Percentiles rank a stretch among this genome's conserved stretches.
phyloP scores from a whole-genome alignment of 768 basidiomycete genomes.

The Boletus tylopilopsis region DNA sequence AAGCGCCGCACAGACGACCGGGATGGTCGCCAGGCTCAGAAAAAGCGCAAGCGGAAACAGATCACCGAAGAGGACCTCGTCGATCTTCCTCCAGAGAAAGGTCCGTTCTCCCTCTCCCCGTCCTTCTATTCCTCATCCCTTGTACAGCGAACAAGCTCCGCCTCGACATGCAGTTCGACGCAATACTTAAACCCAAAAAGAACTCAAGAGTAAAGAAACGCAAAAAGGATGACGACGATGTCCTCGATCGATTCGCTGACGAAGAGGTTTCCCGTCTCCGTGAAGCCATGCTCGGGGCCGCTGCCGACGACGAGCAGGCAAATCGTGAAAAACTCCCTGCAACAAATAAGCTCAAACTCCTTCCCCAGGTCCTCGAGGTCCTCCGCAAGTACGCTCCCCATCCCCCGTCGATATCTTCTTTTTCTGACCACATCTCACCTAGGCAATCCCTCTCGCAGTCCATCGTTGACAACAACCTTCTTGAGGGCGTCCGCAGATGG shows the following conservation, averaged over 20 bases:
- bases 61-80: slow-evolving; percentile 62
- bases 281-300: slow-evolving; percentile 83
- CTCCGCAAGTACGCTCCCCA: slow-evolving; percentile 73
- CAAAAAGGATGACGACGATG: slow-evolving; percentile 80
- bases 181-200: slow-evolving; percentile 81
- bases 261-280: slow-evolving; percentile 88
- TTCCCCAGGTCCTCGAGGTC: slow-evolving; percentile 89
- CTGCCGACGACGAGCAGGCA: slow-evolving; percentile 75
- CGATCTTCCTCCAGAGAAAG: slow-evolving; percentile 74
- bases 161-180: slow-evolving; percentile 82
- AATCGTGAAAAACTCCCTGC: slow-evolving; percentile 82
- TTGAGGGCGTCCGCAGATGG: slow-evolving; percentile 87
- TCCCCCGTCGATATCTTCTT: too few relatives aligned
- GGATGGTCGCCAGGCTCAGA: slow-evolving; percentile 32
- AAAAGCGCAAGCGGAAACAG: slow-evolving; percentile 60
- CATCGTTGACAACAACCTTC: slow-evolving; percentile 91
- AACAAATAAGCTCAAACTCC: slow-evolving; percentile 73
- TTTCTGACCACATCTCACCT: neutral
- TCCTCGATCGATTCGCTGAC: slow-evolving; percentile 83
- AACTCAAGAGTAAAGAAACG: slow-evolving; percentile 56
- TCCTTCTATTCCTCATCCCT: neutral
- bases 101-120: slow-evolving; percentile 35
- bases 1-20: slow-evolving; percentile 45
- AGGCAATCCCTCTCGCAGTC: slow-evolving; percentile 86
- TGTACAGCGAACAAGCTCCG: slow-evolving; percentile 68